Base-by-base conservation (phyloP, 768 basidiomycete species). In the Suillus discolor region DNA sequence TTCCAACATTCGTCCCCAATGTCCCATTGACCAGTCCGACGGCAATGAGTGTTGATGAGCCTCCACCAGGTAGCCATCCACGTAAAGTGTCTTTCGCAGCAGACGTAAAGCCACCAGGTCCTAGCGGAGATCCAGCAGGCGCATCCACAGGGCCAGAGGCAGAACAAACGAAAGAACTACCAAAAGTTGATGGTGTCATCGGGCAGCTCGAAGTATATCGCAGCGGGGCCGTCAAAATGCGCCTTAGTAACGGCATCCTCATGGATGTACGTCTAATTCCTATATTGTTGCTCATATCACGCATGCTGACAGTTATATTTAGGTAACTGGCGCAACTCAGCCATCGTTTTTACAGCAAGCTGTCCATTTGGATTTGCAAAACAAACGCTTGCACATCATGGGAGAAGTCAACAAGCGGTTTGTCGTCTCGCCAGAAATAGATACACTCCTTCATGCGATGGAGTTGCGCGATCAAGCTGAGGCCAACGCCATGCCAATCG, bases 311-410 rank as follows among this genome's bases (percentile, higher is more conserved):
- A 7, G 34, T 9, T 61, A 45, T 36, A 62, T 53, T 42, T 71
- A 93, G 95, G 89, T 97, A 39, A 87, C 85, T 20, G 87, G 91
- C 12, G 93, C 90, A 9, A 94, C 92, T 2, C 91, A 90, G 63
- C 88, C 94, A 1, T 91, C 93, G 0, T 97, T 97, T 76, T 83
- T 96, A 3, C 93, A 96, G 74, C 94, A 97, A 64, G 91, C 92
- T 7, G 89, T 93, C 23, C 84, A 89, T 70, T 72, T 97, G 36
- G 89, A 97, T 73, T 71, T 78, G 61, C 77, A 77, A 45, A 78
- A 81, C 23, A 90, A 90, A 70, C 81, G 80, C 31, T 77, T 94
- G 25, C 83, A 82, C 44, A 87, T 96, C 5, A 80, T 97, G 1
- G 96, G 95, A n/a, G 90, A 95, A 73, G 85, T 97, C 57, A 89